Conservation (phyloP, 148 eudicot species). For the Polygonum maritimum region DNA sequence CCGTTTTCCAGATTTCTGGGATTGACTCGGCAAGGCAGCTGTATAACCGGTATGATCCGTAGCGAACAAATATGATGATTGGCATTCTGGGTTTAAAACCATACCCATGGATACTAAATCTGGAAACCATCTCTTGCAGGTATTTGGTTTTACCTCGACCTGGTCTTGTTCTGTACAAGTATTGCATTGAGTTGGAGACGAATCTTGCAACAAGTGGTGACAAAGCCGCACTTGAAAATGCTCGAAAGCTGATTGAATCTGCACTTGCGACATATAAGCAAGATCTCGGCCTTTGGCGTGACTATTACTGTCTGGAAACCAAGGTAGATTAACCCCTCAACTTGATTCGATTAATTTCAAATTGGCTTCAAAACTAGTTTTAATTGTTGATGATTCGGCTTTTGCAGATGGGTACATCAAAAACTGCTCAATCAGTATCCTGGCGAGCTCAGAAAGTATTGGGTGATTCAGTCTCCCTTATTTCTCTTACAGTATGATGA, state of each 20-base stretch:
- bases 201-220: constrained; percentile 49
- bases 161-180: constrained; percentile 46
- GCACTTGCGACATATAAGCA: constrained; percentile 58
- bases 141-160: constrained; percentile 65
- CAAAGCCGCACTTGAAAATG: constrained; percentile 38
- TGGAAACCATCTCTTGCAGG: constrained; percentile 22
- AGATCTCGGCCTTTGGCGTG: constrained; percentile 64
- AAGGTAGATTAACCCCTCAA: constrained; percentile 32
- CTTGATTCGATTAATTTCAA: background rate
- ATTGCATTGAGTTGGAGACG: constrained; percentile 61
- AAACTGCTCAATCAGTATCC: constrained; percentile 56
- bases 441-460: constrained; percentile 78
- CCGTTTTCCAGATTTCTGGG: constrained; percentile 49
- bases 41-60: constrained; percentile 52
- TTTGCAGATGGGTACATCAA: constrained; percentile 73
- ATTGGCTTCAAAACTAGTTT: background rate
- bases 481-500: constrained; percentile 10
- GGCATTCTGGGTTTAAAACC: background rate
- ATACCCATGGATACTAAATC: background rate
- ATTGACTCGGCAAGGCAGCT: constrained; percentile 58
- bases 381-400: background rate
- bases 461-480: constrained; percentile 31
- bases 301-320: constrained; percentile 54
- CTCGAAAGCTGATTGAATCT: constrained; percentile 54
- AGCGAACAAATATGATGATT: background rate